Conservation (phyloP, 2,329 filamentous ascomycete genomes). For the Penicillium sp. region DNA sequence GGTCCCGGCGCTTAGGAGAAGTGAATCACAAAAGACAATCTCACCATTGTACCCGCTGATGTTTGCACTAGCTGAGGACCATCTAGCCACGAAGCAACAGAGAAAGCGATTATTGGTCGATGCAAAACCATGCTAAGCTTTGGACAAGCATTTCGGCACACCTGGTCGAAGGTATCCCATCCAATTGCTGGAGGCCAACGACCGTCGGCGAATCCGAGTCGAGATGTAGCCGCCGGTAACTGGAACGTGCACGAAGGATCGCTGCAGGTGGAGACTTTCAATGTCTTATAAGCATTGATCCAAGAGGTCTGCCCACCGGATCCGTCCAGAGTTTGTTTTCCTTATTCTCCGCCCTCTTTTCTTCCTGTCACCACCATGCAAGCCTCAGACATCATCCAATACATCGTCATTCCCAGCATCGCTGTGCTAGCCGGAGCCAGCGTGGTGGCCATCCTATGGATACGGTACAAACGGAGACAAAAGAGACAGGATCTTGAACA, state of each 20-base stretch:
- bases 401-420: background rate
- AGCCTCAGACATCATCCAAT: conserved; percentile 1
- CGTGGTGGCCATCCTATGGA: background rate
- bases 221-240: conserved; percentile 1
- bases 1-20: too few species aligned
- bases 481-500: background rate
- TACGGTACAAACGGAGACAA: conserved; percentile 1
- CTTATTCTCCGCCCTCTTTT: background rate
- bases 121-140: background rate
- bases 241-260: background rate
- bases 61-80: background rate
- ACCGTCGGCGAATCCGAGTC: background rate
- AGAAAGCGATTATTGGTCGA: background rate
- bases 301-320: too few species aligned
- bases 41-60: background rate
- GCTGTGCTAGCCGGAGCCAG: background rate
- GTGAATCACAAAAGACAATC: too few species aligned
- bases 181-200: background rate
- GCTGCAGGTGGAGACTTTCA: background rate
- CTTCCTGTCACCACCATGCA: background rate
- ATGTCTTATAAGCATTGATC: background rate
- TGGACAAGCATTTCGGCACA: conserved; percentile 3
- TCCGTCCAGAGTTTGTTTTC: background rate
- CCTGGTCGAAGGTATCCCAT: background rate
- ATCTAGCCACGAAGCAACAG: background rate